Evolutionary conservation across 345 rosid species (phyloP), one percentile per base, ranked within the genome.

Genomic region (Eucalyptus lansdowneana): DNA sequence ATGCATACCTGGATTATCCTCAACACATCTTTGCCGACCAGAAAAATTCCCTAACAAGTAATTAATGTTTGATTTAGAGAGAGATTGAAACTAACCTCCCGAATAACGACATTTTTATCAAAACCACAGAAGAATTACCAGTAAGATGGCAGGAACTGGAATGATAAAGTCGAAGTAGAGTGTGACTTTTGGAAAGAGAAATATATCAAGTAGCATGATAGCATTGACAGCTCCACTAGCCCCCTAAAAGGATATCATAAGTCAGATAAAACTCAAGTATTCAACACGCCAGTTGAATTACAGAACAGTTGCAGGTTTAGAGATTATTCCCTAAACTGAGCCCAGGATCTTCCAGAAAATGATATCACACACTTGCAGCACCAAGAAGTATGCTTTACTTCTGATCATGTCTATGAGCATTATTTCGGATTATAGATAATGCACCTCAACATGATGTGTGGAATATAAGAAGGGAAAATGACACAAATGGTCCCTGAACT

Each of bases 211-310:
- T 91, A 97, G 94, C 96, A 97, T 93, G 89, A 97, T 95, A 88
- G 99, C 99, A 91, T 95, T 95, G 89, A 97, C 99, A 40, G 99
- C 98, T 87, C 97, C 99, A 88, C 98, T 97, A 29, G 99, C 97
- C 4, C 99, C 99, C 97, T 97, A 91, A 21, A 54, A 19, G 83
- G 80, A 42, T 22, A 22, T 54, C 27, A 54, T 0, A 22, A 54
- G 60, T 54, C 60, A 54, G 60, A 45, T 45, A 9, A 56, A 56
- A 56, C 62, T 54, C 58, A 54, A 54, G 60, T 8, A 54, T 54
- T 54, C 25, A 54, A 54, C 60, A 29, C 1, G 72, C 16, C 34
- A 62, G 9, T 62, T 62, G 34, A 29, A 29, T 62, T 29, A 27
- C 34, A 62, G 7, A 62, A 62, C 0, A 62, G 34, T 29, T 29